These are phyloP conservation scores for Insectozyma bohioensis DNA, from an alignment of 1,139 yeast genomes.

Conservation along the genomic window DNA sequence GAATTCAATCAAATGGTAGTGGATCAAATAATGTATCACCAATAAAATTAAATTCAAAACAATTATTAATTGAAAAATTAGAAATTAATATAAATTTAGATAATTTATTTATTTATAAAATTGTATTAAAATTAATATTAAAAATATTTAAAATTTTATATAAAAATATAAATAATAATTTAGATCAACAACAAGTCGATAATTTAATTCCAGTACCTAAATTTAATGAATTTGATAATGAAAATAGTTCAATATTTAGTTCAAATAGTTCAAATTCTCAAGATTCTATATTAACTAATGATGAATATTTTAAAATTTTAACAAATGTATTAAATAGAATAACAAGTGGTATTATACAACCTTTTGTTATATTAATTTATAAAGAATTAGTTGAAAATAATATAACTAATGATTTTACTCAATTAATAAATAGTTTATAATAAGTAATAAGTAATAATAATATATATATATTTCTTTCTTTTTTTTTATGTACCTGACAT, in stretches of 20 bases:
- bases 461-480: constrained; percentile 4
- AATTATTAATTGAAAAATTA: constrained; percentile 44
- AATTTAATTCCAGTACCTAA: constrained; percentile 1
- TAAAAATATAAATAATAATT: constrained; percentile 14
- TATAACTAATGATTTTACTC: constrained; percentile 30
- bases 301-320: constrained; percentile 35
- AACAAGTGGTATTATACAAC: constrained; percentile 38
- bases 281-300: constrained; percentile 26
- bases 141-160: constrained; percentile 28
- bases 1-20: constrained; percentile 8
- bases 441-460: constrained; percentile 1
- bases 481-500: background rate
- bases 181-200: constrained; percentile 5
- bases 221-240: constrained; percentile 13
- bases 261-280: constrained; percentile 25
- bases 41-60: constrained; percentile 41
- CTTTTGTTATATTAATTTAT: constrained; percentile 33
- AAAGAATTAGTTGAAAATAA: constrained; percentile 31
- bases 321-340: constrained; percentile 31
- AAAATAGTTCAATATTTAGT: constrained; percentile 38
- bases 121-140: constrained; percentile 32
- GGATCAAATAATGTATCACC: constrained; percentile 28
- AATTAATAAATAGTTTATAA: constrained; percentile 28
- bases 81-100: constrained; percentile 47
- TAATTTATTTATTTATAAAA: constrained; percentile 40